These are phyloP conservation scores for Starmerella bombicola DNA, from an alignment of 805 yeast species.

Conservation along the genomic window DNA sequence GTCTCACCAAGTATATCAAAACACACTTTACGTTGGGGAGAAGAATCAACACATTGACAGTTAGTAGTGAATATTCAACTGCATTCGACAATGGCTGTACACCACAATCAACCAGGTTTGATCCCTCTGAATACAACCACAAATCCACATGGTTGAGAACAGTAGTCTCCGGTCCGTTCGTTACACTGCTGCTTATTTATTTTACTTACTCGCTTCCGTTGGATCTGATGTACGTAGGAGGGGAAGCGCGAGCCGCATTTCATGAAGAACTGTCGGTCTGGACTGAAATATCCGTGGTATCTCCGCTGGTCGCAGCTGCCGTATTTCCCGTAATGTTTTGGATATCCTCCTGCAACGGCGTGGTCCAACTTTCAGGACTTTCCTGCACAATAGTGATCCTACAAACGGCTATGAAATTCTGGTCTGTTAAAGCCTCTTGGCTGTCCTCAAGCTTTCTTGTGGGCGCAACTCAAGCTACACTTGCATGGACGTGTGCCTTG, in stretches of 20 bases:
- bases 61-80: not conserved
- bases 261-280: slow-evolving; percentile 3
- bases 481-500: not conserved
- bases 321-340: not conserved
- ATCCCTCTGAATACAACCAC: not conserved
- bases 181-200: slow-evolving; percentile 1
- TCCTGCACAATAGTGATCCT: not conserved
- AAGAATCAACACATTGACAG: not conserved
- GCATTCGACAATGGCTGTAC: not conserved
- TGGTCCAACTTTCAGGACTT: not conserved
- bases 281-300: slow-evolving; percentile 1
- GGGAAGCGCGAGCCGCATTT: slow-evolving; percentile 5
- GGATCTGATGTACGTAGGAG: slow-evolving; percentile 9
- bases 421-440: not conserved
- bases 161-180: not conserved
- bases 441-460: not conserved
- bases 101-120: not conserved
- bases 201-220: slow-evolving; percentile 4
- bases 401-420: not conserved
- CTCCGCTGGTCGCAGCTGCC: slow-evolving; percentile 1
- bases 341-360: not conserved
- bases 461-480: not conserved
- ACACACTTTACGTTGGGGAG: not conserved
- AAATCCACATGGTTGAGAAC: not conserved
- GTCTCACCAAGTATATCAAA: not conserved